Conservation (phyloP, 2,329 filamentous ascomycete species). For the Conoideocrella luteorostrata region DNA sequence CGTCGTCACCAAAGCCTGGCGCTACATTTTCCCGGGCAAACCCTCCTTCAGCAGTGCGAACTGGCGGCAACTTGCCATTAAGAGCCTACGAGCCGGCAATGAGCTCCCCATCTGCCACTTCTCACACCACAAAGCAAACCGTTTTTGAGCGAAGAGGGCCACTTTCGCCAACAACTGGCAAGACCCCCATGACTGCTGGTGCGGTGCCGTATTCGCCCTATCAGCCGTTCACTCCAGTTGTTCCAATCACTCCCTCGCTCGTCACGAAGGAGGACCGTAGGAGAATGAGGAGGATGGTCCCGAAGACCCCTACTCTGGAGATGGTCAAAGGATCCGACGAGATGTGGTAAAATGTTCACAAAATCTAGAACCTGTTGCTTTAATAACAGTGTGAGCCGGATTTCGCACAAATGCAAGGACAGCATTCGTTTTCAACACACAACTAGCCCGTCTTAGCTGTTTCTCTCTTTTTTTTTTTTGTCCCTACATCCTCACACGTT, state of each 20-base stretch:
- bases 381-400: too few species aligned
- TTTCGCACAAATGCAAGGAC: too few species aligned
- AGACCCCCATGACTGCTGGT: slow-evolving; percentile 55
- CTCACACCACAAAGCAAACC: slow-evolving; percentile 54
- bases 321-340: slow-evolving; percentile 59
- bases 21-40: slow-evolving; percentile 43
- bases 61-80: slow-evolving; percentile 51
- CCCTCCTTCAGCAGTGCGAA: slow-evolving; percentile 48
- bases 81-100: slow-evolving; percentile 56
- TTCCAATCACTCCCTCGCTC: slow-evolving; percentile 70
- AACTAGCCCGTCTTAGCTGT: too few species aligned
- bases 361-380: too few species aligned
- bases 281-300: slow-evolving; percentile 57
- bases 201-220: slow-evolving; percentile 70
- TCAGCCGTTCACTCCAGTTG: slow-evolving; percentile 68
- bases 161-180: slow-evolving; percentile 49
- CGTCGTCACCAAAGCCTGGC: slow-evolving; percentile 44
- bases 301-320: slow-evolving; percentile 55
- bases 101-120: slow-evolving; percentile 40
- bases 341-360: slow-evolving; percentile 47
- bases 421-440: too few species aligned
- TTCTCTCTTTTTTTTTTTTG: neutral
- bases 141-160: slow-evolving; percentile 53
- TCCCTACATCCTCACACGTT: too few species aligned
- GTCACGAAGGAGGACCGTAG: slow-evolving; percentile 66